Evolutionary conservation across 2,329 filamentous ascomycete genomes (phyloP).

Genomic region (Rutstroemia sp.): DNA sequence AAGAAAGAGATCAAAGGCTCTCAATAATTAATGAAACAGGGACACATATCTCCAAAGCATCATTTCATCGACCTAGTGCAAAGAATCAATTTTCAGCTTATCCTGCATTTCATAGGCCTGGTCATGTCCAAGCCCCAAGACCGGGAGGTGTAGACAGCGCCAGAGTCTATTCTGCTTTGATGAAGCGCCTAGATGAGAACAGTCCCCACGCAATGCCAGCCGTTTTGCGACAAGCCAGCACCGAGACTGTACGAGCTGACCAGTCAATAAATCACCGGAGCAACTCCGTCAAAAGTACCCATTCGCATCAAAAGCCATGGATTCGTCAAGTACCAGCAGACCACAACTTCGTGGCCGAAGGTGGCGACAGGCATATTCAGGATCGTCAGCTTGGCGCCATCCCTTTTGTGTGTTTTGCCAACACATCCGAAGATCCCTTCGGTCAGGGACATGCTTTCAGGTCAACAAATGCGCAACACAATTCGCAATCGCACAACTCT

Average conservation of each 20-base stretch:
- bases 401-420: constrained; percentile 10
- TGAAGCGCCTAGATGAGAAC: constrained; percentile 44
- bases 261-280: constrained; percentile 10
- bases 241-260: constrained; percentile 13
- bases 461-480: constrained; percentile 12
- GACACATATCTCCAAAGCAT: constrained; percentile 36
- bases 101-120: constrained; percentile 17
- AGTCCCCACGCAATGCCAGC: constrained; percentile 25
- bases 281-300: constrained; percentile 14
- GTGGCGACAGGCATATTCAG: not conserved
- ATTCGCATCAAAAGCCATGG: constrained; percentile 13
- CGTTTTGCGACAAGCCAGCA: constrained; percentile 15
- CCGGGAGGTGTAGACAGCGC: constrained; percentile 43
- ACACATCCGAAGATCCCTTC: constrained; percentile 11
- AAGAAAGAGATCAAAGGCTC: constrained; percentile 49
- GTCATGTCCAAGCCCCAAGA: constrained; percentile 9
- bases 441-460: constrained; percentile 20
- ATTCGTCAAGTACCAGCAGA: constrained; percentile 22
- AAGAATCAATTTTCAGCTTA: constrained; percentile 25
- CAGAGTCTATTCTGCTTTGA: constrained; percentile 56
- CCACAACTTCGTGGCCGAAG: constrained; percentile 3
- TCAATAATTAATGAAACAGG: constrained; percentile 57
- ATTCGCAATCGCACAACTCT: constrained; percentile 11
- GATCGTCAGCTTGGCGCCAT: constrained; percentile 12
- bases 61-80: constrained; percentile 25